Conservation (phyloP, 2,329 filamentous ascomycete genomes). For the Penicillium sumatraense region DNA sequence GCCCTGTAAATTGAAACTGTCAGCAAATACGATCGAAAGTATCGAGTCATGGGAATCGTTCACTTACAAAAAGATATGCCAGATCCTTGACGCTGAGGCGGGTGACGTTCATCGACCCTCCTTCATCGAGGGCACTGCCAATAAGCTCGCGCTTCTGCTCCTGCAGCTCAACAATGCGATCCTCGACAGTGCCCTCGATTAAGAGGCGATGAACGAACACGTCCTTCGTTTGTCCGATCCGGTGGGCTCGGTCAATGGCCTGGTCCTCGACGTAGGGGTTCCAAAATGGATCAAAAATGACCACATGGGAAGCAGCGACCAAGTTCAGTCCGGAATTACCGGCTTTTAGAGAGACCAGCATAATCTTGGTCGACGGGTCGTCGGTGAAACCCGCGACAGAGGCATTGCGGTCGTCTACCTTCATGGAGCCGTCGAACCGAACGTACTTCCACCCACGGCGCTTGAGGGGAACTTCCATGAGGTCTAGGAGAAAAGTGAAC, state of each 20-base stretch:
- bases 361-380: constrained; percentile 64
- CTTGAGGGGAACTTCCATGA: constrained; percentile 73
- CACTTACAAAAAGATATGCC: constrained; percentile 67
- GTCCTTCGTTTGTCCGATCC: constrained; percentile 76
- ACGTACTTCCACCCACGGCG: constrained; percentile 62
- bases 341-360: constrained; percentile 79
- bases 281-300: constrained; percentile 93
- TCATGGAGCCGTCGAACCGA: constrained; percentile 80
- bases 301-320: constrained; percentile 79
- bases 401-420: constrained; percentile 65
- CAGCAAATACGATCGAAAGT: constrained; percentile 5
- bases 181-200: constrained; percentile 79
- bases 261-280: constrained; percentile 93
- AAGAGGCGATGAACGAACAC: constrained; percentile 83
- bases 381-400: constrained; percentile 72
- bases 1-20: constrained; percentile 19
- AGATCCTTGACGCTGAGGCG: constrained; percentile 70
- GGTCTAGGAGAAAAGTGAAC: constrained; percentile 77
- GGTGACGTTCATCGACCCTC: constrained; percentile 67
- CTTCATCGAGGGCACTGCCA: constrained; percentile 78
- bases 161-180: constrained; percentile 80
- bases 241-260: constrained; percentile 85
- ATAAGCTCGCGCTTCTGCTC: constrained; percentile 78
- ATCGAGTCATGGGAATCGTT: neutral
- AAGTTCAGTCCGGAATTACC: constrained; percentile 88